phyloP scores from a whole-genome alignment of 163 green algal species.

The Scenedesmus sp. region DNA sequence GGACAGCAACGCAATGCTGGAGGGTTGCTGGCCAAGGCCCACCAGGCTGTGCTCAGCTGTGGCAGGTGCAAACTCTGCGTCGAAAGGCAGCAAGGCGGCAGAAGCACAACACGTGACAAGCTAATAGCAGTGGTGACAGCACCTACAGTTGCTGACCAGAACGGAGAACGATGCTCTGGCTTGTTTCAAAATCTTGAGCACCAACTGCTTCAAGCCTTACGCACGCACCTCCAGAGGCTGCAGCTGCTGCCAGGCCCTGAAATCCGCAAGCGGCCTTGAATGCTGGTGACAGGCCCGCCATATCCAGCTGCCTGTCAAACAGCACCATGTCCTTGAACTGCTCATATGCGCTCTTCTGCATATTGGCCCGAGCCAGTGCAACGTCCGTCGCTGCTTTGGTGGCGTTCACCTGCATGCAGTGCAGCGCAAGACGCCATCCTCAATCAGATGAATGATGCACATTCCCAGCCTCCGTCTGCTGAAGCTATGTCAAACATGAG shows the following conservation, averaged over 20 bases:
- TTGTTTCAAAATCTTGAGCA: background rate
- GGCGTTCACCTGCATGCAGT: slow-evolving; percentile 17
- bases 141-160: no score
- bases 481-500: background rate
- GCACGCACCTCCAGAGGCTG: background rate
- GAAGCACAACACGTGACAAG: background rate
- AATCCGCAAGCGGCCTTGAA: slow-evolving; percentile 65
- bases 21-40: background rate
- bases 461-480: no score
- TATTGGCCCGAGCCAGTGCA: slow-evolving; percentile 71
- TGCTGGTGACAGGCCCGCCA: slow-evolving; percentile 58
- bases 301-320: slow-evolving; percentile 69
- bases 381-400: slow-evolving; percentile 66
- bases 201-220: background rate
- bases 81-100: background rate
- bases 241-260: slow-evolving; percentile 2
- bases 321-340: slow-evolving; percentile 72
- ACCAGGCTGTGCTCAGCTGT: slow-evolving; percentile 39
- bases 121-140: no score
- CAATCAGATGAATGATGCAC: no score
- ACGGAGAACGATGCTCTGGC: no score
- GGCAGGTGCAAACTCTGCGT: background rate
- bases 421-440: background rate
- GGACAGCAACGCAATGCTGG: background rate
- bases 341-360: slow-evolving; percentile 74